phyloP scores from a whole-genome alignment of 768 basidiomycete genomes.

The Russula sp. region DNA sequence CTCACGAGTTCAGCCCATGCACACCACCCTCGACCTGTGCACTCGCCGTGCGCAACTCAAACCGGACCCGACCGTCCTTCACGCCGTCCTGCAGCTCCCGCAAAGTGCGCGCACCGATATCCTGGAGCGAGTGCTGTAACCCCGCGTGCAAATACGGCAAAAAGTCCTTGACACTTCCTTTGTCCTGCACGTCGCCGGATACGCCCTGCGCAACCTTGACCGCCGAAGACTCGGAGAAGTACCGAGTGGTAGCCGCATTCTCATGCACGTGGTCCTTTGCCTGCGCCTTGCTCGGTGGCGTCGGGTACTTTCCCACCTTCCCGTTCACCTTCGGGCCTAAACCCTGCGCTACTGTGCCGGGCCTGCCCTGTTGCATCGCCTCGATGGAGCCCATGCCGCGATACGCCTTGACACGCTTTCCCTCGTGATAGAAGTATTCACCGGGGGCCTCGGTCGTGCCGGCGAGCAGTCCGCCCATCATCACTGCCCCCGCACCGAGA shows the following conservation, averaged over 20 bases:
- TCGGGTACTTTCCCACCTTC: conserved; percentile 36
- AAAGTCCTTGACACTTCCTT: conserved; percentile 90
- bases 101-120: conserved; percentile 74
- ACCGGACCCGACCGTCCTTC: conserved; percentile 59
- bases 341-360: conserved; percentile 24
- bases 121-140: conserved; percentile 91
- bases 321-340: conserved; percentile 24
- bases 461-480: conserved; percentile 97
- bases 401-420: conserved; percentile 97
- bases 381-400: conserved; percentile 88
- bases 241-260: conserved; percentile 93
- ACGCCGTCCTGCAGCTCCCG: conserved; percentile 61
- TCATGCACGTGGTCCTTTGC: conserved; percentile 44
- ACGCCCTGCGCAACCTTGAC: conserved; percentile 98
- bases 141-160: conserved; percentile 78
- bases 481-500: conserved; percentile 91
- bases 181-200: conserved; percentile 94
- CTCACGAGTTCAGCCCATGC: conserved; percentile 90
- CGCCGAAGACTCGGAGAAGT: conserved; percentile 87
- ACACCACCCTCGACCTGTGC: conserved; percentile 96
- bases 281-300: conserved; percentile 32
- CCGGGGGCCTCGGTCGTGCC: conserved; percentile 97
- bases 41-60: conserved; percentile 89
- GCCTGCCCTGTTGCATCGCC: conserved; percentile 79
- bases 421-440: conserved; percentile 99